Evolutionary conservation across 192 early-diverging fungal species (phyloP), one percentile per base, ranked within the genome.

Genomic region (Linnemannia hyalina): DNA sequence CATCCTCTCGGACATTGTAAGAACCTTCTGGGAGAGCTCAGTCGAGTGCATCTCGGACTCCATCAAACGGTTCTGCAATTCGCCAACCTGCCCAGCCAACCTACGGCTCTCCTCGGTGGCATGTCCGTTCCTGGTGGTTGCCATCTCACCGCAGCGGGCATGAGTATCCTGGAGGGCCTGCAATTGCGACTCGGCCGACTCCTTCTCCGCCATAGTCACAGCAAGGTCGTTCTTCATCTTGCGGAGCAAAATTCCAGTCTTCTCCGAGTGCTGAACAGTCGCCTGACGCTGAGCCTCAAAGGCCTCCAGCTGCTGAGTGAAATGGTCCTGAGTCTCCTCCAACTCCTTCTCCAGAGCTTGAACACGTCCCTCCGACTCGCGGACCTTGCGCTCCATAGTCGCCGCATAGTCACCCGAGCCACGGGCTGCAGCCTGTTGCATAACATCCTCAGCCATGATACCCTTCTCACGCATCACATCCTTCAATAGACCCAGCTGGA

Each of bases 401-500:
- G 75, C 78, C 11, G 78, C 81, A 80, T 76, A 89, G 32, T 74
- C 82, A 4, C 55, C 69, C 3, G 78, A 74, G 20, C 70, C 78
- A 73, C 78, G 83, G 52, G 16, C 74, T 1, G 49, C 44, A 42
- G 77, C 88, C 52, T 75, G 87, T 26, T 78, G 84, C 76, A 78
- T 70, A 36, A 80, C 47, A 80, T 83, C 76, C 23, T 89, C 85
- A 7, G 88, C 88, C 41, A 89, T 81, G 36, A 91, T 85, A 26
- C 90, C 90, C 80, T 88, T 90, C 36, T 90, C 87, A 13, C 83
- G 74, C 82, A 90, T 88, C n/a, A 89, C 88, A 38, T 90, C 87
- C 80, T 85, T 90, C 80, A 93, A 79, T 75, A 93, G 86, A 35
- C 88, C 88, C 2, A 91, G 47, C 72, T 91, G 89, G 16, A 93